Percentiles rank a stretch among this genome's conserved stretches.
These are phyloP conservation scores for Podospora conica DNA, from an alignment of 495 filamentous ascomycete species.

Conservation along the genomic window DNA sequence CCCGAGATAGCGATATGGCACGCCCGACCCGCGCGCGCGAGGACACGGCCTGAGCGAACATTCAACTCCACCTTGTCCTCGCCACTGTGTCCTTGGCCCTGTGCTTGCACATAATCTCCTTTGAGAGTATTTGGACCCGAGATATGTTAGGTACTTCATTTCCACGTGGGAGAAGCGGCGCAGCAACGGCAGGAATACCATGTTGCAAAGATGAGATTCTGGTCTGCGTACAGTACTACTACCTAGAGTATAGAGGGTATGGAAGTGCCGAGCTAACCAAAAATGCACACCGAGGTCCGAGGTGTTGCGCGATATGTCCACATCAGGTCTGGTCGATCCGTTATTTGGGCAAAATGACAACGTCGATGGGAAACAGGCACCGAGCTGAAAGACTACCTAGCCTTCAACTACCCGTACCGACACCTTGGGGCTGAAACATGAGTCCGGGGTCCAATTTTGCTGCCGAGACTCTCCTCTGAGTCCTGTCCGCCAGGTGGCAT, in stretches of 20 bases:
- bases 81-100: too few species aligned
- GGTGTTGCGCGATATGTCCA: not conserved
- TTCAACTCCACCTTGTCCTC: not conserved
- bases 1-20: not conserved
- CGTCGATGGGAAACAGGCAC: not conserved
- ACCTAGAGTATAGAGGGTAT: too few species aligned
- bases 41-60: not conserved
- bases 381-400: not conserved
- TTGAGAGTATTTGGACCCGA: not conserved
- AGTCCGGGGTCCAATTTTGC: not conserved
- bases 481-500: too few species aligned
- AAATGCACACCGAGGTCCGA: not conserved
- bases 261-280: not conserved
- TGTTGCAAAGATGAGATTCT: not conserved
- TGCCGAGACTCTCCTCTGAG: not conserved
- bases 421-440: not conserved
- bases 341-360: not conserved
- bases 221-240: too few species aligned
- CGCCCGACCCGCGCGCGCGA: not conserved
- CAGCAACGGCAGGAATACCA: not conserved
- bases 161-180: not conserved
- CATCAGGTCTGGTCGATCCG: not conserved
- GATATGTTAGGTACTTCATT: not conserved
- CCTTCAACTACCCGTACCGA: not conserved
- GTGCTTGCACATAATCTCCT: too few species aligned